Conservation (phyloP, 2,329 filamentous ascomycete genomes). For the Tympanopsis confertula region DNA sequence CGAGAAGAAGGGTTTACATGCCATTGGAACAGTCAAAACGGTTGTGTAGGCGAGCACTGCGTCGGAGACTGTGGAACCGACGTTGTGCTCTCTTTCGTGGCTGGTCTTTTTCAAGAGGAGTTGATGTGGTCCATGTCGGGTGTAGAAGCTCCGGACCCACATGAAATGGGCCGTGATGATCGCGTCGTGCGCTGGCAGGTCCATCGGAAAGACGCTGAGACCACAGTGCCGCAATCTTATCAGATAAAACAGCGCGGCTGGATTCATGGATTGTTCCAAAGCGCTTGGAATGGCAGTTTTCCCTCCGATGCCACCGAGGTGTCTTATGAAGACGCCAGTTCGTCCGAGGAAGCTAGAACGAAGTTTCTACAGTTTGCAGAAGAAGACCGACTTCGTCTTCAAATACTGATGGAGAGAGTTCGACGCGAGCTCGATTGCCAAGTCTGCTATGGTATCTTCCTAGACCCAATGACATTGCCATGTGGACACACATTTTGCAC, state of each 20-base stretch:
- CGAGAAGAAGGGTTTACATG: constrained; percentile 65
- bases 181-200: constrained; percentile 6
- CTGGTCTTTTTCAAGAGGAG: constrained; percentile 44
- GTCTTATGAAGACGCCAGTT: too few relatives aligned
- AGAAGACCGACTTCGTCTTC: too few relatives aligned
- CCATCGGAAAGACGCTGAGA: neutral
- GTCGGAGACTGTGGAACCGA: constrained; percentile 66
- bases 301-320: too few relatives aligned
- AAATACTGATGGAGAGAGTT: constrained; percentile 19
- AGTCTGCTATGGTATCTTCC: constrained; percentile 71
- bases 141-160: constrained; percentile 20
- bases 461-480: constrained; percentile 71
- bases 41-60: constrained; percentile 62
- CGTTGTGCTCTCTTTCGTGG: constrained; percentile 64
- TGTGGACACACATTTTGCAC: constrained; percentile 89
- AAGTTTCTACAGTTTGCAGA: too few relatives aligned
- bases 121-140: constrained; percentile 27
- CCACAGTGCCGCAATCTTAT: neutral
- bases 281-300: too few relatives aligned
- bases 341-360: too few relatives aligned
- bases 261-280: too few relatives aligned
- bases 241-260: too few relatives aligned
- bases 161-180: constrained; percentile 21
- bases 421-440: constrained; percentile 74
- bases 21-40: constrained; percentile 35